Evolutionary conservation across 345 rosid genomes (phyloP), one percentile per base, ranked within the genome.

Genomic region (Mangifera indica): DNA sequence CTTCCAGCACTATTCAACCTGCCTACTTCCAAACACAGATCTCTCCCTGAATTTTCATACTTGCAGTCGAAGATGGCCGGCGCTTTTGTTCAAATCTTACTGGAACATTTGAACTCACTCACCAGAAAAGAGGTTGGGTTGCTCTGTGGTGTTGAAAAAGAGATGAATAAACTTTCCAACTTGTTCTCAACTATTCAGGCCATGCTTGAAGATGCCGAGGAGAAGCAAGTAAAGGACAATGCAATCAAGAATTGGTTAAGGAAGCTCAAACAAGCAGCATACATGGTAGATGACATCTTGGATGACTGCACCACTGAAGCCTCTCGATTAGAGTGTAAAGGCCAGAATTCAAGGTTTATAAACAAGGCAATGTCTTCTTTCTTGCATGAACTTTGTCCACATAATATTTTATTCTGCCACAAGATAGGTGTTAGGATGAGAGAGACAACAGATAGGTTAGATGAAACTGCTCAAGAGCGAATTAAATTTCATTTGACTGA

Each of bases 401-500:
- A 55, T 20, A 54, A 34, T 54, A 10, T 54, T 40, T 26, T 54
- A 0, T 37, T 54, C 54, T 37, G 21, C 21, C 48, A 14, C 14
- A 54, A 54, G 48, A 37, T 52, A 29, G 70, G 60, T 15, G n/a
- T n/a, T 52, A 32, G 70, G 25, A 32, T 32, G 46, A 29, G 68
- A 24, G 55, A 45, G 10, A 46, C 45, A 45, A 22, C 40, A 49
- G 42, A 0, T 8, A 18, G 57, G 44, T 66, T 66, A 66, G 69
- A 68, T 37, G 61, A 54, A 37, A 37, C 54, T 68, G 71, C 62
- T 7, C 21, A 68, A 12, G 51, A 37, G 71, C 34, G 60, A 18
- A 20, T 20, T n/a, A 67, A 54, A 32, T 67, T 67, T 67, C 71
- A 67, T 67, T 37, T 67, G 71, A 53, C 37, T n/a, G 46, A 66